Conservation (phyloP, 768 basidiomycete genomes). For the Tylopilus rubrobrunneus region DNA sequence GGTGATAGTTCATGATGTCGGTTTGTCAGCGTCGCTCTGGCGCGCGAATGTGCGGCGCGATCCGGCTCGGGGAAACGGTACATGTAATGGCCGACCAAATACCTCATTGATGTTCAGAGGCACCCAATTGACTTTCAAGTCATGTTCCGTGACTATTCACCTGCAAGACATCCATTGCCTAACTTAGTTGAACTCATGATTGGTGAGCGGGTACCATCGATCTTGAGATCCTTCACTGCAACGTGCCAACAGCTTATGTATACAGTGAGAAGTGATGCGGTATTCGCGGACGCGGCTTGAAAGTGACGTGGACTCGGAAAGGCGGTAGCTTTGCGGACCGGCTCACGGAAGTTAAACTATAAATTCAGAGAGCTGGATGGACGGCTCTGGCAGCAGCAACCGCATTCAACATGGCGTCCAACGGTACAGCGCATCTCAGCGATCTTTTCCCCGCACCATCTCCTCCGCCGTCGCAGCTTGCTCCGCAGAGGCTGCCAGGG, state of each 20-base stretch:
- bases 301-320: not conserved
- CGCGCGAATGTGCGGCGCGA: too few species aligned
- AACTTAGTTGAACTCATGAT: not conserved
- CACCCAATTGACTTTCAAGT: not conserved
- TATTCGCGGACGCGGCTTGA: not conserved
- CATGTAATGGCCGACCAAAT: too few species aligned
- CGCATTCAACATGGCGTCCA: slow-evolving; percentile 10
- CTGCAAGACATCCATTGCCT: not conserved
- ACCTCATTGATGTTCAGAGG: not conserved
- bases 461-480: slow-evolving; percentile 22
- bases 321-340: not conserved
- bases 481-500: slow-evolving; percentile 28
- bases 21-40: too few species aligned
- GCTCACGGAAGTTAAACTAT: not conserved
- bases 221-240: not conserved
- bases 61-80: too few species aligned
- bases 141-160: not conserved
- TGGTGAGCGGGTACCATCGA: slow-evolving; percentile 3
- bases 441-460: slow-evolving; percentile 25
- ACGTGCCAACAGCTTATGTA: not conserved
- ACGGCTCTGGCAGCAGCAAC: not conserved
- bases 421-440: slow-evolving; percentile 8
- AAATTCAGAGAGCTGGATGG: not conserved
- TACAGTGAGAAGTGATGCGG: not conserved
- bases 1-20: too few species aligned